A percentile compares a stretch with the other conserved stretches of the same genome.
phyloP scores from a whole-genome alignment of 805 yeast species.

The Kodamaea kakaduensis region DNA sequence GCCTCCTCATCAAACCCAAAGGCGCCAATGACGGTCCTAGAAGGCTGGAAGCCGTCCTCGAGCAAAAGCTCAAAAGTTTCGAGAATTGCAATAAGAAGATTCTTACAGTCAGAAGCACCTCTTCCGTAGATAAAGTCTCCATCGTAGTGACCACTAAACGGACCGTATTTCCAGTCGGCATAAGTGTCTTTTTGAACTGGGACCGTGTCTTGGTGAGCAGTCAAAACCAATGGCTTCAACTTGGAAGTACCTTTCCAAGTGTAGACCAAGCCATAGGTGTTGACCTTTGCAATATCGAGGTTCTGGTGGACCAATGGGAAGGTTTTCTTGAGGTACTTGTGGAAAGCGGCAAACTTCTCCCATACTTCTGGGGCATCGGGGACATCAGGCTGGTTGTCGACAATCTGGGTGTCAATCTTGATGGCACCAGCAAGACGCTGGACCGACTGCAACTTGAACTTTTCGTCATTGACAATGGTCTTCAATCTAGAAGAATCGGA shows the following conservation, averaged over 20 bases:
- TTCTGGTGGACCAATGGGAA: conserved; percentile 52
- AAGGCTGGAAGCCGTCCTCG: conserved; percentile 50
- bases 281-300: conserved; percentile 52
- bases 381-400: conserved; percentile 49
- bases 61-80: conserved; percentile 55
- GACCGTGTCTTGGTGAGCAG: conserved; percentile 81
- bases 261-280: conserved; percentile 58
- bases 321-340: conserved; percentile 46
- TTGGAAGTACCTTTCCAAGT: conserved; percentile 54
- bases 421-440: conserved; percentile 54
- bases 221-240: conserved; percentile 65
- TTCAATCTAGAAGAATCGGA: conserved; percentile 30
- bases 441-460: conserved; percentile 33
- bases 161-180: conserved; percentile 61
- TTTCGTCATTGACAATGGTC: conserved; percentile 22
- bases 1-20: conserved; percentile 82
- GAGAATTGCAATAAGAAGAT: conserved; percentile 58
- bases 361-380: conserved; percentile 51
- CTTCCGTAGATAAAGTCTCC: conserved; percentile 69
- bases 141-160: conserved; percentile 58
- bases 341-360: conserved; percentile 39
- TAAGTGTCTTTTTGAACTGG: conserved; percentile 62
- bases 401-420: conserved; percentile 59
- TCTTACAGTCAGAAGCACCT: conserved; percentile 76
- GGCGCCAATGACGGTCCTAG: conserved; percentile 58